Base-by-base conservation (phyloP, 805 yeast genomes). In the Cyberlindnera samutprakarnensis region DNA sequence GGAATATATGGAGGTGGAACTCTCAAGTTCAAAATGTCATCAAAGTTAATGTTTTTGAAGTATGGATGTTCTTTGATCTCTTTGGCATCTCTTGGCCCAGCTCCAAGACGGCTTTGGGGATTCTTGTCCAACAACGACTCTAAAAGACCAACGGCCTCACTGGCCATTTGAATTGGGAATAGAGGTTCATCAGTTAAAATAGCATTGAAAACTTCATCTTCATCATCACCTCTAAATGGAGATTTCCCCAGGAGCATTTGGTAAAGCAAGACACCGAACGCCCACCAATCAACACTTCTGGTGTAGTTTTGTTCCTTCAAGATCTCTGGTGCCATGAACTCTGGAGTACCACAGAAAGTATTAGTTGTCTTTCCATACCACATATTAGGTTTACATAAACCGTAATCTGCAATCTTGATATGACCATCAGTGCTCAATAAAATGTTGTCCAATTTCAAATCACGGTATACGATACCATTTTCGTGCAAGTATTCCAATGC, bases 261-360 rank as follows among this genome's bases (percentile, higher is more conserved):
- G 59, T 90, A 92, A 43, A 92, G 66, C 42, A 92, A 68, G 18
- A 92, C 97, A 36, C 99, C 99, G 66, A 88, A 86, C 1, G 98
- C 97, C 98, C 98, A 92, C 98, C 98, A 92, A 61, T 92, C 99
- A 33, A 92, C 98, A 24, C 92, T 82, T 51, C 94, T 76, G 32
- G 87, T 92, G 51, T 92, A 92, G 38, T 78, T 82, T 57, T 88
- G 94, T 33, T 92, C 97, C 42, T 85, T 78, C 51, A 92, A 67
- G 44, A 92, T 90, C 59, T 92, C 99, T 0, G 99, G 99, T 1
- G 98, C 99, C 95, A 92, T 92, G 46, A 92, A 84, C 57, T 92
- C 98, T 0, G 99, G 99, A 3, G 99, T 92, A 47, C 99, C 98
- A 66, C 98, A 92, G 64, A 90, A 92, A 0, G 98, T 92, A 5